Evolutionary conservation across 2,329 filamentous ascomycete species (phyloP).

Genomic region (Colletotrichum cordylinicola): DNA sequence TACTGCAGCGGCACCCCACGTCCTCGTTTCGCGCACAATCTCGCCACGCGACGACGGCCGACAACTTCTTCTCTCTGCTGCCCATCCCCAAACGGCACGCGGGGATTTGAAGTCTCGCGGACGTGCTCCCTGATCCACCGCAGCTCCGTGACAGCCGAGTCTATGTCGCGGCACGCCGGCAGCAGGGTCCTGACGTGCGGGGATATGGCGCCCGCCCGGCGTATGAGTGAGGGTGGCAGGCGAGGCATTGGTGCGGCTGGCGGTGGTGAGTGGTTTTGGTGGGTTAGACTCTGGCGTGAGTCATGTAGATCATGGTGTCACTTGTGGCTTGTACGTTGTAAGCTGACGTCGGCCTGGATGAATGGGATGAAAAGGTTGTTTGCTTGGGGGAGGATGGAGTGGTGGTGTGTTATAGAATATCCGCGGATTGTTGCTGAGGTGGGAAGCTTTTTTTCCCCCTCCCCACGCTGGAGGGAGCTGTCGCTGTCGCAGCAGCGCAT

Average conservation of each 20-base stretch:
- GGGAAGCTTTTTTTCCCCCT: not conserved
- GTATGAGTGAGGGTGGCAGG: constrained; percentile 62
- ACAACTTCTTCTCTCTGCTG: not conserved
- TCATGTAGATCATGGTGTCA: not conserved
- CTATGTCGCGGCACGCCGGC: constrained; percentile 65
- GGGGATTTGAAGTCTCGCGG: not conserved
- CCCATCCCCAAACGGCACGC: not conserved
- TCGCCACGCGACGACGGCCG: constrained; percentile 16
- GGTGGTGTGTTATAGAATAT: not conserved
- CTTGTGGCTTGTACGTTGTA: not conserved
- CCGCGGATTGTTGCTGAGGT: not conserved
- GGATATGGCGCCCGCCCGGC: constrained; percentile 58
- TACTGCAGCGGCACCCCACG: constrained; percentile 85
- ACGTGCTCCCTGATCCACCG: constrained; percentile 74
- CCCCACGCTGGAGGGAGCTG: not conserved
- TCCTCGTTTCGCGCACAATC: constrained; percentile 55
- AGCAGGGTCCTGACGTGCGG: constrained; percentile 66
- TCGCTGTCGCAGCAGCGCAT: not conserved
- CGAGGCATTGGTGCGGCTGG: constrained; percentile 62
- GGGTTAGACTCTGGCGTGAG: not conserved
- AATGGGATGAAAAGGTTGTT: not conserved
- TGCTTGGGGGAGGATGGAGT: not conserved
- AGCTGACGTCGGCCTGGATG: not conserved
- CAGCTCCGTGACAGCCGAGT: constrained; percentile 71
- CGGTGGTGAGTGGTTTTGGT: not conserved